Base-by-base conservation (phyloP, 352 stramenopile genomes). In the Phytophthora pini region DNA sequence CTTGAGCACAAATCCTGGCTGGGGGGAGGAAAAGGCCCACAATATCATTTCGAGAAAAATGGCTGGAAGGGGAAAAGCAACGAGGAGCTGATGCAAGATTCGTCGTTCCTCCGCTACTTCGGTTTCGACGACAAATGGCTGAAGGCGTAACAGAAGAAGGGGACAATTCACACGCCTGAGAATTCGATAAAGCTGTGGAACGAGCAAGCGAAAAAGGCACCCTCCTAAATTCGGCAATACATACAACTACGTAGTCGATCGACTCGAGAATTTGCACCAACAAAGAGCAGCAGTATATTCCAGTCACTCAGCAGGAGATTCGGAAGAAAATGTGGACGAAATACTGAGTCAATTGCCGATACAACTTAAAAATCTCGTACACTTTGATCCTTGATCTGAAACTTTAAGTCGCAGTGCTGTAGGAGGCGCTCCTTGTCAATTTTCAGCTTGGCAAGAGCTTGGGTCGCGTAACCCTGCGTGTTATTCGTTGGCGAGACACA, bases 401-500 rank as follows among this genome's bases (percentile, higher is more conserved):
- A 26, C 24, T 26, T 26, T 4, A 26, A 27, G n/a, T 54, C 3
- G 22, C 50, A 58, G 8, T 38, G 20, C 43, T 68, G 29, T 4
- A 72, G 10, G 24, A 76, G 49, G 17, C 56, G 63, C 34, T 70
- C 27, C 34, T 74, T 83, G 39, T 74, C 63, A 36, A 45, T 66
- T 34, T 55, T 68, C 2, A 92, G 65, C n/a, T 68, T 72, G 29
- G 57, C 65, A 12, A 92, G 54, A 36, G 81, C 78, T 57, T 77
- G 49, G 4, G 70, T 85, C 5, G 84, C 84, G 36, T 76, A 82
- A 1, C 82, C 79, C 31, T 82, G 60, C 1, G 58, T 61, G 51
- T 89, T 67, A 56, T 93, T 93, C 1, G 79, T 87, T 0, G 64
- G 65, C 2, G 82, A 88, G 13, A 74, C 45, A 24, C 68, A 78